These are phyloP conservation scores for Solanum appendiculatum DNA, from an alignment of 257 asterid genomes.

Conservation along the genomic window DNA sequence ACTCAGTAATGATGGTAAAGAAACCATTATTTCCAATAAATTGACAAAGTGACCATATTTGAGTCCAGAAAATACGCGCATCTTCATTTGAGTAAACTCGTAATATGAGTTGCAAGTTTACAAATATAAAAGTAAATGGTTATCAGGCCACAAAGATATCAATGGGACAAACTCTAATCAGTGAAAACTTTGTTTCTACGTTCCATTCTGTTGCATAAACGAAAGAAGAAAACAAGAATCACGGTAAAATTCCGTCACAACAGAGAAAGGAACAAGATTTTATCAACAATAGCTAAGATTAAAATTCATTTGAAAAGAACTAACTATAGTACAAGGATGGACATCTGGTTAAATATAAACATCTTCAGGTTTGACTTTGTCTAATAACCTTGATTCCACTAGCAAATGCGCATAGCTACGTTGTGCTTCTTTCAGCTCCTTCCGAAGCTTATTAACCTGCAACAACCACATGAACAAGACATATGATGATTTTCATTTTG, in stretches of 20 bases:
- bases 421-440: slow-evolving; percentile 26
- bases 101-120: not conserved
- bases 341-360: not conserved
- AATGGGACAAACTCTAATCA: not conserved
- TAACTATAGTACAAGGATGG: not conserved
- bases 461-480: not conserved
- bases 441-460: slow-evolving; percentile 33
- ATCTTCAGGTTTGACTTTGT: slow-evolving; percentile 25
- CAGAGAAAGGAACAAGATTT: not conserved
- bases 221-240: not conserved
- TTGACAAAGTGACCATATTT: not conserved
- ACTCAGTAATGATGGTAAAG: not conserved
- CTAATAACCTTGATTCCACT: slow-evolving; percentile 31
- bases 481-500: not conserved
- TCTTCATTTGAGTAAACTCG: not conserved
- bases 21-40: not conserved
- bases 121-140: not conserved
- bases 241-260: not conserved
- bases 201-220: not conserved
- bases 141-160: not conserved
- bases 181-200: not conserved
- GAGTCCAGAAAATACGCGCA: not conserved
- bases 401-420: slow-evolving; percentile 35
- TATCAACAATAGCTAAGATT: not conserved
- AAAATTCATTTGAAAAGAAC: not conserved